phyloP scores from a whole-genome alignment of 768 basidiomycete species.

The Gautieria morchelliformis region DNA sequence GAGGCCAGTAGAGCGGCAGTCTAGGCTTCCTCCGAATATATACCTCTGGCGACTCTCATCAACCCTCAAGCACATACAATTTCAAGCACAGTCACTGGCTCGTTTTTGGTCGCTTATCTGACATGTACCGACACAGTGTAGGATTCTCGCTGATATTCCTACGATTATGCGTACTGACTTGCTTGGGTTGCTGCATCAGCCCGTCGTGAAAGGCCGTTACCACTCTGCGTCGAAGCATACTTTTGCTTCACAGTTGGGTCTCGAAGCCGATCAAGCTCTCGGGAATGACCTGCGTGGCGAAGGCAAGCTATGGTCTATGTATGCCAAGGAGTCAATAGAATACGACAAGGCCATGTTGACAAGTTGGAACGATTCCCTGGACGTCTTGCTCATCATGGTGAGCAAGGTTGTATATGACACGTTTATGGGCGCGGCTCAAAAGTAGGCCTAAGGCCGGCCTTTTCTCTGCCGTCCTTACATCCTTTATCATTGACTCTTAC shows the following conservation, averaged over 20 bases:
- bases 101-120: no score
- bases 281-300: neutral
- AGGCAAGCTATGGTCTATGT: neutral
- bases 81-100: no score
- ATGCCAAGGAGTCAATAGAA: neutral
- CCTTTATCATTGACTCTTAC: slow-evolving; percentile 17
- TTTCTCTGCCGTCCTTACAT: slow-evolving; percentile 18
- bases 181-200: neutral
- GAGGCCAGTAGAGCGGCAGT: no score
- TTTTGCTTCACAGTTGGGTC: neutral
- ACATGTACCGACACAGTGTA: no score
- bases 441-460: slow-evolving; percentile 16
- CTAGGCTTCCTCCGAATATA: no score
- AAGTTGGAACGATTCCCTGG: slow-evolving; percentile 1
- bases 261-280: neutral
- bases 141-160: no score
- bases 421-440: neutral
- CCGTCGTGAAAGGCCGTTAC: neutral
- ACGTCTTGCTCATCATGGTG: slow-evolving; percentile 5
- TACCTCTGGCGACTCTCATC: no score
- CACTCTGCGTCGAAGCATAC: neutral
- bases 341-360: neutral
- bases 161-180: neutral
- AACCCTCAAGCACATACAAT: no score
- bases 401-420: neutral